phyloP scores from a whole-genome alignment of 345 rosid species.

The Hypericum perforatum region DNA sequence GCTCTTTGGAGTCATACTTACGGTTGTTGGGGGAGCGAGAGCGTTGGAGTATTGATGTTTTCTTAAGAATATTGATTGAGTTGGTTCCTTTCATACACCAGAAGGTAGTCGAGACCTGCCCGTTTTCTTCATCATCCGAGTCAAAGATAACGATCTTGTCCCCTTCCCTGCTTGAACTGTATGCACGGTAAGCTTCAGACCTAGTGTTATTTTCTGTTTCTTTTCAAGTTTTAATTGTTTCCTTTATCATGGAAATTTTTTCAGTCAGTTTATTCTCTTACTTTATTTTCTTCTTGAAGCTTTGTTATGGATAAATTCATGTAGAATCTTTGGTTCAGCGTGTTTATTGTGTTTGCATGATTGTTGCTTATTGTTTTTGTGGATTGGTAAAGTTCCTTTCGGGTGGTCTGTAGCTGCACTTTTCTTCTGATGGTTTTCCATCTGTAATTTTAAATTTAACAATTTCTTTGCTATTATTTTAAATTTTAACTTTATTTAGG shows the following conservation, averaged over 20 bases:
- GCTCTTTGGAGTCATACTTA: slow-evolving; percentile 81
- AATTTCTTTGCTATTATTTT: not conserved
- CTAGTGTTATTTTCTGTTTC: not conserved
- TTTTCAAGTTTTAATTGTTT: not conserved
- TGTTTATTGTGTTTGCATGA: too few relatives aligned
- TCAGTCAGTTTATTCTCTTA: not conserved
- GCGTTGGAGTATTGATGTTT: slow-evolving; percentile 87
- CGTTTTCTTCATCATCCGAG: slow-evolving; percentile 49
- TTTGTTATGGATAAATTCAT: too few relatives aligned
- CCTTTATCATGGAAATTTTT: not conserved
- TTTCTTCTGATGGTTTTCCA: too few relatives aligned
- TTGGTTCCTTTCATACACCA: slow-evolving; percentile 63
- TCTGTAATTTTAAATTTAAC: too few relatives aligned
- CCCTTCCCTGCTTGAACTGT: slow-evolving; percentile 46
- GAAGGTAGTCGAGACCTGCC: slow-evolving; percentile 72
- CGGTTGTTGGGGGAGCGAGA: slow-evolving; percentile 89
- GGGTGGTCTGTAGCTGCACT: too few relatives aligned
- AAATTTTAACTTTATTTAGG: slow-evolving; percentile 8
- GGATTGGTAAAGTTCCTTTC: too few relatives aligned
- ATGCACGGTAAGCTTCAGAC: slow-evolving; percentile 49
- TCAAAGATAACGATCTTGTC: slow-evolving; percentile 40
- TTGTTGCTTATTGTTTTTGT: too few relatives aligned
- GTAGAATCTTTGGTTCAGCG: too few relatives aligned
- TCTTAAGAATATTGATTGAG: slow-evolving; percentile 68
- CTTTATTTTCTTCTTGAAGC: too few relatives aligned